Base-by-base conservation (phyloP, 1,284 basidiomycete genomes). In the Leccinum subrobustum region DNA sequence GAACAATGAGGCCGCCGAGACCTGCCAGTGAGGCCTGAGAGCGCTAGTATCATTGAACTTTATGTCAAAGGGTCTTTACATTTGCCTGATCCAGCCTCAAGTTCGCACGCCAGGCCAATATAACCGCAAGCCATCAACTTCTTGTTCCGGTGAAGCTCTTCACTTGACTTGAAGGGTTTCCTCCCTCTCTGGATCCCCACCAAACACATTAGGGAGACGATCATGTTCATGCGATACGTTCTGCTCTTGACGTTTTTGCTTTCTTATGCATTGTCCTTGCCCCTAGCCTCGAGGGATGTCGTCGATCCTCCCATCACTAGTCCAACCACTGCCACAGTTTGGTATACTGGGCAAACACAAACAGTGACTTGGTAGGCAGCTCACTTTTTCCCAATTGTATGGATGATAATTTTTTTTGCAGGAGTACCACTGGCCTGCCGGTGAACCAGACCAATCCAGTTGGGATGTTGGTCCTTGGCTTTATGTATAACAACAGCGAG, bases 331-430 rank as follows among this genome's bases (percentile, higher is more conserved):
- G 64, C 65, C 11, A 80, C 83, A 3, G 74, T 83, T 16, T 89
- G 87, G 87, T 70, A 73, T 33, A 78, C 82, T 29, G 85, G 86
- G 11, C 66, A 80, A 20, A 76, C 68, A 3, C 76, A 82, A 62
- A 81, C 75, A 3, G 85, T 89, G 62, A 84, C 82, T 16, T 89
- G 86, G 86, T 87, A 66, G 54, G 81, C 64, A 29, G 2, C 51
- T 11, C 25, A 0, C 25, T n/a, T 27, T 27, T 9, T 35, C 31
- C 52, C 14, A 16, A 14, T 29, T n/a, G 25, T 7, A 12, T 42
- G 11, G 25, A n/a, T 3, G 16, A 7, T 12, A 31, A 18, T 6
- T 44, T 23, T 52, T 47, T 27, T 3, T 3, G 12, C 58, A 87
- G 86, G 86, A 80, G 81, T 61, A 80, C 80, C 2, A 76, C 81